phyloP scores from a whole-genome alignment of 208 protist genomes.

The Crithidia brevicula region DNA sequence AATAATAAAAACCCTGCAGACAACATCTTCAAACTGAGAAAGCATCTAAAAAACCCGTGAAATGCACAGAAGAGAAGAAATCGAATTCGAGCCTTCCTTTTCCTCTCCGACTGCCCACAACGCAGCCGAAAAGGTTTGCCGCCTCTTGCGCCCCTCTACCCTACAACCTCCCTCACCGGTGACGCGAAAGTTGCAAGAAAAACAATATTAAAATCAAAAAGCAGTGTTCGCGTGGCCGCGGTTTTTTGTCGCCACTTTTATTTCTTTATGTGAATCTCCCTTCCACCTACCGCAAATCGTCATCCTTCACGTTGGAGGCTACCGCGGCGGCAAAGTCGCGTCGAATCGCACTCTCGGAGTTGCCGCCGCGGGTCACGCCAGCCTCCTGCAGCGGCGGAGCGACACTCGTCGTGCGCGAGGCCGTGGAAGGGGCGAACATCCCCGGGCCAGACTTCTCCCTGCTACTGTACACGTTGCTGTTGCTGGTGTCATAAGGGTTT shows the following conservation, averaged over 20 bases:
- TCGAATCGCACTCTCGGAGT: slow-evolving; percentile 27
- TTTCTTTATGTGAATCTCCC: not conserved
- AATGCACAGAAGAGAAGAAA: no score
- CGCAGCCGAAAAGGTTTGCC: no score
- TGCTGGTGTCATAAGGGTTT: not conserved
- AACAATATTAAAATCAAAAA: no score
- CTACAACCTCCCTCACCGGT: no score
- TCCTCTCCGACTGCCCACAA: no score
- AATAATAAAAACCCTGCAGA: no score
- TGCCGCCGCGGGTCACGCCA: slow-evolving; percentile 22
- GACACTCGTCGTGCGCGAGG: slow-evolving; percentile 2
- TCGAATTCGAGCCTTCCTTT: no score
- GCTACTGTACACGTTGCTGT: slow-evolving; percentile 17
- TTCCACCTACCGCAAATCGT: slow-evolving; percentile 13
- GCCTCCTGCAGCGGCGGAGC: slow-evolving; percentile 37
- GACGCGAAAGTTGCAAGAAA: no score
- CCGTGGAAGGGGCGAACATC: slow-evolving; percentile 16
- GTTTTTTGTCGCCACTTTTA: not conserved
- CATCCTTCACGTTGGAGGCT: slow-evolving; percentile 2
- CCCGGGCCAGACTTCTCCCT: slow-evolving; percentile 1
- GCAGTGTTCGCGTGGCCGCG: not conserved
- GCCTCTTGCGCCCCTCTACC: no score
- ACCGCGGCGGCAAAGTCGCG: slow-evolving; percentile 29
- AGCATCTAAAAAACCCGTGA: no score
- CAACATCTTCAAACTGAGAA: no score